phyloP scores from a whole-genome alignment of 306 rosid species.

The Trichosanthes cucumerina region DNA sequence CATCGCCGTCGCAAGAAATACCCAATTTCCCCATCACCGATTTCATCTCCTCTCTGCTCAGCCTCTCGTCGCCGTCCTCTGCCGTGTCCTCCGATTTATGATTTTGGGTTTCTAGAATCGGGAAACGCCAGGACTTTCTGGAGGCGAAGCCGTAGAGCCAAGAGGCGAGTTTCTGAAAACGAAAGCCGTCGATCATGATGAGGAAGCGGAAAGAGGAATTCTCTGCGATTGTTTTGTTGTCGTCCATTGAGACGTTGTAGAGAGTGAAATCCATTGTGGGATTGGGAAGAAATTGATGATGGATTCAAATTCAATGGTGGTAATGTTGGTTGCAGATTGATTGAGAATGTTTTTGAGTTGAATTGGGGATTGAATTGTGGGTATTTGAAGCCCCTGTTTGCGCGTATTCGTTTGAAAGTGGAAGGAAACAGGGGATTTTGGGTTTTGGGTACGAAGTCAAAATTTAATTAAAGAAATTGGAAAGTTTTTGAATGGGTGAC shows the following conservation, averaged over 20 bases:
- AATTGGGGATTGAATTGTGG: neutral
- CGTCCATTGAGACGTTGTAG: neutral
- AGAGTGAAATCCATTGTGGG: neutral
- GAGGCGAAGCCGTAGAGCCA: neutral
- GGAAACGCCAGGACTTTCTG: neutral
- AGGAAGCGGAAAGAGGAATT: neutral
- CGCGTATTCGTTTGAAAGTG: neutral
- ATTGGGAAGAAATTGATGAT: neutral
- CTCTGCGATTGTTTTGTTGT: neutral
- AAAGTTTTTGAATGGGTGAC: neutral
- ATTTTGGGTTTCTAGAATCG: neutral
- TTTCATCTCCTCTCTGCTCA: neutral
- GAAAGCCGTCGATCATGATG: neutral
- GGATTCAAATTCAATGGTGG: neutral
- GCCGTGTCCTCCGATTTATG: neutral
- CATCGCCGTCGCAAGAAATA: conserved; percentile 4
- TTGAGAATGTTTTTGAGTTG: neutral
- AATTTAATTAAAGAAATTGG: neutral
- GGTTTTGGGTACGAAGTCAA: neutral
- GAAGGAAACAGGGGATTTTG: neutral
- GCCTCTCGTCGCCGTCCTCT: neutral
- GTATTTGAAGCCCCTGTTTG: conserved; percentile 1
- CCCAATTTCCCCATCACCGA: conserved; percentile 23
- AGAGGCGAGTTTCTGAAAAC: neutral
- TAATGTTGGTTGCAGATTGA: neutral